Evolutionary conservation across 2,329 filamentous ascomycete genomes (phyloP), one percentile per base, ranked within the genome.

Genomic region (Phialophora tarda): DNA sequence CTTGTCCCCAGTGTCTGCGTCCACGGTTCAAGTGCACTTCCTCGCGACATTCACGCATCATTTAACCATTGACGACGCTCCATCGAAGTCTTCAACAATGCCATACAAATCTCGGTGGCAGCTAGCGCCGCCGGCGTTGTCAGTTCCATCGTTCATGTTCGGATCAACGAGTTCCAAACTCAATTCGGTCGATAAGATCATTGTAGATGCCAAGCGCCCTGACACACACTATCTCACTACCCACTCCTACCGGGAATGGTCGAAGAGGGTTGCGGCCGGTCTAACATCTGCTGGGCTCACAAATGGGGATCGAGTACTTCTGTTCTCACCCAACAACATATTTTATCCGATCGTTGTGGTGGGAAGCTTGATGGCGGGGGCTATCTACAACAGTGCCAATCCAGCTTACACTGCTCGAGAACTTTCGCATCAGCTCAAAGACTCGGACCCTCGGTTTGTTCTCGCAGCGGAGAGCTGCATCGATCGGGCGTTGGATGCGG

Each of bases 231-330:
- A 83, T 71, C 80, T 95, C 47, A 90, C 88, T 3, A 80, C 85
- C 47, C 75, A 83, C 69, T 83, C 85, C 66, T 91, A 89, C 76
- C 88, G 91, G 24, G 81, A 89, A 69, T 89, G 90, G 81, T 84
- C 88, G 38, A 89, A 93, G 76, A 87, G 91, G 14, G 79, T 95
- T 38, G 91, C 90, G 0, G 83, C 83, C 7, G 85, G 85, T 0
- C 78, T 87, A 56, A 26, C 30, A 5, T 56, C 30, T 6, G 44
- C 50, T 17, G 67, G 67, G 14, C 50, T 69, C 28, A 48, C 80
- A 61, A 74, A 77, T 34, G 84, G 83, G 38, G 84, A 87, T 67
- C 83, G 82, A 66, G 81, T 87, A 4, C 82, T 82, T 53, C 79
- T 87, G 51, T 83, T 86, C 68, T 84, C 83, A 0, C 85, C 86